A percentile compares a stretch with the other conserved stretches of the same genome.
Conservation (phyloP, 2,329 filamentous ascomycete genomes). For the Fusarium siculi region DNA sequence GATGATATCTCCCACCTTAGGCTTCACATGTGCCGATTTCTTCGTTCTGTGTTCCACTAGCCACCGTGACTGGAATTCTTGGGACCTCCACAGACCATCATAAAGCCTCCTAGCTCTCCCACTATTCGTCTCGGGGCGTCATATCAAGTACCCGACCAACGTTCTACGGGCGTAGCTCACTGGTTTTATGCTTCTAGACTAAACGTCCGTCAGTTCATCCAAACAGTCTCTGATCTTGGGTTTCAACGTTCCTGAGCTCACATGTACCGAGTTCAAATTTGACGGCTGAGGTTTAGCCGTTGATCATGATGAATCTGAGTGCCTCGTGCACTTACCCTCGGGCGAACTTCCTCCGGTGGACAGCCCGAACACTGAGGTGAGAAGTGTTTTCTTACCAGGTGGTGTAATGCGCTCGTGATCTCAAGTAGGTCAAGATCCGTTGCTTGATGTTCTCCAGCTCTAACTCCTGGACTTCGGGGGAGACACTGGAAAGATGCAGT, state of each 20-base stretch:
- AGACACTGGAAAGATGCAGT: neutral
- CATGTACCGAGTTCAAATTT: neutral
- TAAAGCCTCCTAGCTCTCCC: neutral
- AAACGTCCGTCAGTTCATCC: slow-evolving; percentile 5
- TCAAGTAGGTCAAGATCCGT: neutral
- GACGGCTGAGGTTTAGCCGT: neutral
- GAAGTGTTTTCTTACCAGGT: neutral
- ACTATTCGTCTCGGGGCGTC: neutral
- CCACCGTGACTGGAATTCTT: slow-evolving; percentile 15
- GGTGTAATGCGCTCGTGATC: neutral
- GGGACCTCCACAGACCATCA: neutral
- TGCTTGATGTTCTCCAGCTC: neutral
- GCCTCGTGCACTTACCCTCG: neutral
- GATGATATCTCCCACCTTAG: neutral
- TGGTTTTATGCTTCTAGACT: slow-evolving; percentile 1
- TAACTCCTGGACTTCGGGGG: neutral
- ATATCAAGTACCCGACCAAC: neutral
- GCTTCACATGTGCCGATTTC: neutral
- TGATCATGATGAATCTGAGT: neutral
- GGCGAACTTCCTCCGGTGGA: neutral
- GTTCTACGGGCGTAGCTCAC: neutral
- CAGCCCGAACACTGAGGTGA: neutral
- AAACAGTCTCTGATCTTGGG: neutral
- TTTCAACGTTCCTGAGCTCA: neutral
- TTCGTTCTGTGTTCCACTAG: neutral